Conservation (phyloP, 352 stramenopile species). For the Vaucheria bursata region DNA sequence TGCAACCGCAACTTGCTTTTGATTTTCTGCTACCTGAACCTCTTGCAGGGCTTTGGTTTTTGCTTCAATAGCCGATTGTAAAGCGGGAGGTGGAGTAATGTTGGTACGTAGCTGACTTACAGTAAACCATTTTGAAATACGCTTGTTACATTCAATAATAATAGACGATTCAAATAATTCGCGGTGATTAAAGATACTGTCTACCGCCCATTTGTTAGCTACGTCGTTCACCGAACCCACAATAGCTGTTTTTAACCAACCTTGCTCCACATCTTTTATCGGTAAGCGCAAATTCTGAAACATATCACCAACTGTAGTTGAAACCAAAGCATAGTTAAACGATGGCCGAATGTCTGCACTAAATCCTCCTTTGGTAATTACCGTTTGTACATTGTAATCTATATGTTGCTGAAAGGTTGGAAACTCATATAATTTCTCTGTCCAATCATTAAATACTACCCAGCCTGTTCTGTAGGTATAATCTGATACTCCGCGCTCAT, state of each 20-base stretch:
- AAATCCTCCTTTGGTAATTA: neutral
- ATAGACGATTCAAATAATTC: neutral
- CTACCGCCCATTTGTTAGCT: neutral
- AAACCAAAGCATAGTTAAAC: neutral
- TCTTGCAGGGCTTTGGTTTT: neutral
- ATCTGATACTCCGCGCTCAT: neutral
- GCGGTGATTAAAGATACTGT: neutral
- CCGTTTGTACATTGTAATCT: neutral
- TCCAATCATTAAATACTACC: slow-evolving; percentile 1
- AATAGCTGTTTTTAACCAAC: slow-evolving; percentile 1
- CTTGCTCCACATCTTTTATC: neutral
- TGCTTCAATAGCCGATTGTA: neutral
- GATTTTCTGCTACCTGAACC: neutral
- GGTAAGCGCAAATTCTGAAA: neutral
- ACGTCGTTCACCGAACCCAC: neutral
- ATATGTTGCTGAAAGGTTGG: neutral
- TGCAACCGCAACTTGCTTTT: neutral
- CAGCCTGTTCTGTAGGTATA: neutral
- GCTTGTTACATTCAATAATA: slow-evolving; percentile 2
- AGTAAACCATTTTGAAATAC: neutral
- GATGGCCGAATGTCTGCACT: neutral
- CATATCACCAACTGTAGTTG: neutral
- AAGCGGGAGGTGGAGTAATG: neutral
- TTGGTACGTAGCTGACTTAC: neutral
- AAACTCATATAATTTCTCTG: neutral